These are phyloP conservation scores for Metarhizium guizhouense DNA, from an alignment of 2,329 filamentous ascomycete species.

Conservation along the genomic window DNA sequence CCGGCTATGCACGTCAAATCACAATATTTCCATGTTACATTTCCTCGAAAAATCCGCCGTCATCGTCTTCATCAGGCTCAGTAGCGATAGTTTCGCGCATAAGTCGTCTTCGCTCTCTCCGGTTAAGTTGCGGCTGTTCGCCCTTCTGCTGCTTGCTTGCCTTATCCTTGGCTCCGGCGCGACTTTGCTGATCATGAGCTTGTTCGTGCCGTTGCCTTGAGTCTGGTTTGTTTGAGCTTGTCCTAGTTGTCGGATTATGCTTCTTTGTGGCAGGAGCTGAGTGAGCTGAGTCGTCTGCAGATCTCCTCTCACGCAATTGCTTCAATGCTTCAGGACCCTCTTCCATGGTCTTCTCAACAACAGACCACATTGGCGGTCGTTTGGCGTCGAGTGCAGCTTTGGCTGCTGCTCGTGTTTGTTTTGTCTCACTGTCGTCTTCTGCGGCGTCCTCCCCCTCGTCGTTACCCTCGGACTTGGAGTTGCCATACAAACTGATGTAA, in stretches of 20 bases:
- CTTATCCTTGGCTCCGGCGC: slow-evolving; percentile 7
- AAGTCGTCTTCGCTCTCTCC: slow-evolving; percentile 24
- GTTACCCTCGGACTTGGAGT: slow-evolving; percentile 21
- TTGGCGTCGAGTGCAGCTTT: slow-evolving; percentile 35
- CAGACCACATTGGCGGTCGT: slow-evolving; percentile 55
- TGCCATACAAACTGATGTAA: slow-evolving; percentile 57
- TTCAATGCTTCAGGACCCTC: slow-evolving; percentile 44
- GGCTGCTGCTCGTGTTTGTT: slow-evolving; percentile 25
- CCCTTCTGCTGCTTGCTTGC: slow-evolving; percentile 15
- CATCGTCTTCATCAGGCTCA: slow-evolving; percentile 35
- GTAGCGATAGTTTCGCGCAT: slow-evolving; percentile 24
- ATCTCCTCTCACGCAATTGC: slow-evolving; percentile 44
- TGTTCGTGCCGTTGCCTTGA: background rate
- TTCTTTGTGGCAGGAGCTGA: slow-evolving; percentile 7
- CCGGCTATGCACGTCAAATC: background rate
- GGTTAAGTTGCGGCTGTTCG: slow-evolving; percentile 21
- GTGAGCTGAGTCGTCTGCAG: slow-evolving; percentile 10
- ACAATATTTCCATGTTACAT: background rate
- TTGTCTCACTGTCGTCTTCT: slow-evolving; percentile 27
- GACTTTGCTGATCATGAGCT: background rate
- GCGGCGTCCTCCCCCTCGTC: slow-evolving; percentile 30
- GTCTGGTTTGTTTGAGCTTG: background rate
- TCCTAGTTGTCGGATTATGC: slow-evolving; percentile 6
- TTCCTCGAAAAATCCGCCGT: slow-evolving; percentile 42
- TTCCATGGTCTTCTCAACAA: slow-evolving; percentile 55